These are phyloP conservation scores for Populus hybrid DNA, from an alignment of 441 rosid genomes.

Conservation along the genomic window DNA sequence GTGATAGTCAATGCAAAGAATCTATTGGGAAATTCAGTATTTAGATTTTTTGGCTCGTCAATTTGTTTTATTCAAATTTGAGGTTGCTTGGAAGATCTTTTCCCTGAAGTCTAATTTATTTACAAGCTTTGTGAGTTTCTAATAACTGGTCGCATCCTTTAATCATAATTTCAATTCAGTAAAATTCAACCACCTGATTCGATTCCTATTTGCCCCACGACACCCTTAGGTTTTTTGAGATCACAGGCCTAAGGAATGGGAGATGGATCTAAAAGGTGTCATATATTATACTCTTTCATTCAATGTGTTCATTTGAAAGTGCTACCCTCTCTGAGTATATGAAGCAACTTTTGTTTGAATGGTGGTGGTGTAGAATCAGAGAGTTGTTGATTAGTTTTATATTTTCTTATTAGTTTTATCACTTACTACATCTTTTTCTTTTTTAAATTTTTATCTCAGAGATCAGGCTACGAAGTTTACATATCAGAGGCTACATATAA, in stretches of 20 bases:
- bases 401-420: constrained; percentile 6
- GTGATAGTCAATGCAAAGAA: neutral
- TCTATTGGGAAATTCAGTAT: neutral
- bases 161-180: neutral
- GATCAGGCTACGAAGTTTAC: constrained; percentile 93
- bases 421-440: constrained; percentile 27
- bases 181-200: no score
- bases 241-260: no score
- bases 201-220: neutral
- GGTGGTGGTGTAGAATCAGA: neutral
- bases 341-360: neutral
- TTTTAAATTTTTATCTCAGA: constrained; percentile 40
- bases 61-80: neutral
- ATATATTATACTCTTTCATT: neutral
- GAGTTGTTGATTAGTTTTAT: neutral
- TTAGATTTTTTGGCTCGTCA: neutral
- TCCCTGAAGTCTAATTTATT: neutral
- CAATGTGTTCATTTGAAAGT: neutral
- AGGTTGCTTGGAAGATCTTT: neutral
- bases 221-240: no score
- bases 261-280: no score
- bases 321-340: neutral
- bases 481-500: constrained; percentile 77
- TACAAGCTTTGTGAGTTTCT: neutral
- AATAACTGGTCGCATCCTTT: neutral